Conservation (phyloP, 257 asterid genomes). For the Nicotiana tomentosiformis region DNA sequence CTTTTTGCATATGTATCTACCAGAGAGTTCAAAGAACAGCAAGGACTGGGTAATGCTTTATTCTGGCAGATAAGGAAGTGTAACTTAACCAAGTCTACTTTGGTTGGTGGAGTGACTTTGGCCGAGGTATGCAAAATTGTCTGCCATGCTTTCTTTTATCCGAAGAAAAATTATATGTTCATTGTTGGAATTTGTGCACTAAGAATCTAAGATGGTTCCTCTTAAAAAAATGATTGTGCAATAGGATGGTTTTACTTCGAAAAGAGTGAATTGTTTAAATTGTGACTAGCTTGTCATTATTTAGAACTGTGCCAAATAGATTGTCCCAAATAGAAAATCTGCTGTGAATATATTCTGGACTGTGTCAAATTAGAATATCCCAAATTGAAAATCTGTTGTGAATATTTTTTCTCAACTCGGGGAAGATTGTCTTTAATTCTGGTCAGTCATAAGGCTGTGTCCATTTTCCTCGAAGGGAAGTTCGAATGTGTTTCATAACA, state of each 20-base stretch:
- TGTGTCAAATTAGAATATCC: too few species aligned
- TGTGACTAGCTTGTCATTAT: background rate
- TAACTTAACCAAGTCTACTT: slow-evolving; percentile 60
- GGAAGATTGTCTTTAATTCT: too few species aligned
- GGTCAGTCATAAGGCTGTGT: too few species aligned
- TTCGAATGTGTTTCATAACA: too few species aligned
- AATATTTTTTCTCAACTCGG: too few species aligned
- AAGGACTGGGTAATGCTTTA: slow-evolving; percentile 11
- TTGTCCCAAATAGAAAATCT: background rate
- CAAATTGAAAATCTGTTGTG: too few species aligned
- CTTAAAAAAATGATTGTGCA: background rate
- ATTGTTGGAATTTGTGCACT: background rate
- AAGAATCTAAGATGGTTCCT: background rate
- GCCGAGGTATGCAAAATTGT: slow-evolving; percentile 49
- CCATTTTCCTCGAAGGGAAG: too few species aligned
- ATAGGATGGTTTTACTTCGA: background rate
- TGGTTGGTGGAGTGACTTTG: slow-evolving; percentile 57
- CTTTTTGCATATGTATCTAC: slow-evolving; percentile 49
- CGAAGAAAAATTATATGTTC: background rate
- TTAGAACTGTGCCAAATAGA: background rate
- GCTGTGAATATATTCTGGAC: too few species aligned
- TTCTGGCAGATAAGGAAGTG: slow-evolving; percentile 54
- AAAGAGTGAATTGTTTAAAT: background rate
- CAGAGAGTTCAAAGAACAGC: slow-evolving; percentile 25
- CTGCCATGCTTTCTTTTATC: background rate